Base-by-base conservation (phyloP, 2,329 filamentous ascomycete genomes). In the Fusarium goolgardi region DNA sequence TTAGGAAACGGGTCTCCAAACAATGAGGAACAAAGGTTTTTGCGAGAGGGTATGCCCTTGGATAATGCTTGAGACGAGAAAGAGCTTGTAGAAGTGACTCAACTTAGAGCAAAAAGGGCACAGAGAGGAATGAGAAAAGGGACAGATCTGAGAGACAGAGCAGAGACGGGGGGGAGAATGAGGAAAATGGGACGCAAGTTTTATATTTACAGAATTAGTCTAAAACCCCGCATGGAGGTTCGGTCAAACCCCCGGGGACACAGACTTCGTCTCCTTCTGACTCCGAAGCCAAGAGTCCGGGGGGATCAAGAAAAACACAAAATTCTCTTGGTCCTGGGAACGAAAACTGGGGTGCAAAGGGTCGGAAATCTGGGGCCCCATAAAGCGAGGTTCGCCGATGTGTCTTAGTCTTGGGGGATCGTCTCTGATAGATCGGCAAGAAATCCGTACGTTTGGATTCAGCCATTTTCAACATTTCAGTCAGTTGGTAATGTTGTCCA, bases 271-370 rank as follows among this genome's bases (percentile, higher is more conserved):
- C 43, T 31, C 13, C 25, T 20, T 23, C 21, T 32, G 13, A 25
- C 23, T 23, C 47, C 32, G 25, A 51, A 51, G 47, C 47, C 47
- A 51, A 51, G 47, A 51, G 23, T 51, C 47, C 32, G 47, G 47
- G 47, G 47, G 47, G 23, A 50, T 23, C 32, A 35, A 37, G 46
- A 37, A 37, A 49, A 20, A 4, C 13, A 13, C 41, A 29, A 45
- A 29, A 45, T 45, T 45, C 15, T 34, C 46, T n/a, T 50, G 31
- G 32, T 23, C 1, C 23, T 40, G 34, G n/a, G 47, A 51, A n/a
- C 25, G 12, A 51, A 51, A 51, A 51, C 47, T 51, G 47, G 47
- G 47, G 34, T 51, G 23, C 37, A 34, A 35, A 51, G 47, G 32
- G 34, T 51, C 23, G 18, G 18, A 13, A 51, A 51, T 51, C 47